phyloP scores from a whole-genome alignment of 192 early-diverging fungal species.

The Cetraspora pellucida region DNA sequence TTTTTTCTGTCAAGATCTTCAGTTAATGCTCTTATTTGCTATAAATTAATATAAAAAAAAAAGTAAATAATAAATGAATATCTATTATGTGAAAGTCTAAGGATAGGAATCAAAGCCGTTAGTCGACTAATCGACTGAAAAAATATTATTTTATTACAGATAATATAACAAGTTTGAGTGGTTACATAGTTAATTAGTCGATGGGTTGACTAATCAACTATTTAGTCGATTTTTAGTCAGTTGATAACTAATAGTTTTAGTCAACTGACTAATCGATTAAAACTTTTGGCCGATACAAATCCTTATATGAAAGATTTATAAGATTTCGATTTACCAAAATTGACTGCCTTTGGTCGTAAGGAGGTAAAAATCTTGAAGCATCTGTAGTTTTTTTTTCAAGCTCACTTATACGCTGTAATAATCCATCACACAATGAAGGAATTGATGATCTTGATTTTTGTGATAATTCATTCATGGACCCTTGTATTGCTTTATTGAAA shows the following conservation, averaged over 20 bases:
- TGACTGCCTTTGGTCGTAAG: constrained; percentile 70
- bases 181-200: too few relatives aligned
- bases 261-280: too few relatives aligned
- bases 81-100: too few relatives aligned
- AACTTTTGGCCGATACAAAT: too few relatives aligned
- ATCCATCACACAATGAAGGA: constrained; percentile 33
- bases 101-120: too few relatives aligned
- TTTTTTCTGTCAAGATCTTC: constrained; percentile 43
- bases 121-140: too few relatives aligned
- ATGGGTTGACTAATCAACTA: too few relatives aligned
- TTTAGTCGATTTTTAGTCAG: too few relatives aligned
- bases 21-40: constrained; percentile 55
- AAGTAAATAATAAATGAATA: neutral
- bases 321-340: constrained; percentile 42
- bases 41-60: constrained; percentile 20
- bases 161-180: too few relatives aligned
- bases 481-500: constrained; percentile 12
- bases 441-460: constrained; percentile 16
- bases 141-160: neutral
- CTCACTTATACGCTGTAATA: constrained; percentile 52
- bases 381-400: constrained; percentile 65
- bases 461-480: neutral
- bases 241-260: too few relatives aligned
- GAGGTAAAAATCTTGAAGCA: constrained; percentile 63
- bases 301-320: neutral